Evolutionary conservation across 2,329 filamentous ascomycete genomes (phyloP).

Genomic region (Alternaria brassicae): DNA sequence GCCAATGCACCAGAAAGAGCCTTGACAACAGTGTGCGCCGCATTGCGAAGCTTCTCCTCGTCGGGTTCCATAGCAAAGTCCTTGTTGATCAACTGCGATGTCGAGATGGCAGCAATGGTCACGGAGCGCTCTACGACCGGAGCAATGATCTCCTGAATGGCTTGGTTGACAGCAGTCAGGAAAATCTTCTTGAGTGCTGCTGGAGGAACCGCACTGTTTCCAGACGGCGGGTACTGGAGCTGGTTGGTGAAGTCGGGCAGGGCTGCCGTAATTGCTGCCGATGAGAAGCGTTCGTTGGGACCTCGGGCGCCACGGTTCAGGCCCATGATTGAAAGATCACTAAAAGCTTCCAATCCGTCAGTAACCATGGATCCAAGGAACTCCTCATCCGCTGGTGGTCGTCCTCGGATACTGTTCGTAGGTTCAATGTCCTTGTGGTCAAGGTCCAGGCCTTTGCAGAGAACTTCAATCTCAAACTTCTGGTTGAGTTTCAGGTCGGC

Average conservation of each 20-base stretch:
- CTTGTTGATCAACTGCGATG: constrained; percentile 92
- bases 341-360: constrained; percentile 80
- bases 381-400: constrained; percentile 69
- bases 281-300: constrained; percentile 75
- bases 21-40: constrained; percentile 93
- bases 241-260: constrained; percentile 84
- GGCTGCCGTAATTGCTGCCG: constrained; percentile 76
- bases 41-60: constrained; percentile 82
- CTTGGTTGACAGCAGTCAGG: constrained; percentile 82
- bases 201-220: constrained; percentile 74
- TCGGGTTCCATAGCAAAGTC: constrained; percentile 95
- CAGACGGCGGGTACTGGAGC: constrained; percentile 75
- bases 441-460: constrained; percentile 91
- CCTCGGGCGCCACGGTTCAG: constrained; percentile 70
- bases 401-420: constrained; percentile 82
- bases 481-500: constrained; percentile 94
- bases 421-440: constrained; percentile 92
- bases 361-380: constrained; percentile 60
- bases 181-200: constrained; percentile 75
- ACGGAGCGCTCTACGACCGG: constrained; percentile 97
- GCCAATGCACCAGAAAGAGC: constrained; percentile 92
- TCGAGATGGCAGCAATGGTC: constrained; percentile 96
- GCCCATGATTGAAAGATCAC: constrained; percentile 69
- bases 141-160: constrained; percentile 94
- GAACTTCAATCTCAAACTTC: constrained; percentile 97